Percentiles rank a stretch among this genome's conserved stretches.
phyloP scores from a whole-genome alignment of 345 rosid species.

The Carallia pectinifolia region DNA sequence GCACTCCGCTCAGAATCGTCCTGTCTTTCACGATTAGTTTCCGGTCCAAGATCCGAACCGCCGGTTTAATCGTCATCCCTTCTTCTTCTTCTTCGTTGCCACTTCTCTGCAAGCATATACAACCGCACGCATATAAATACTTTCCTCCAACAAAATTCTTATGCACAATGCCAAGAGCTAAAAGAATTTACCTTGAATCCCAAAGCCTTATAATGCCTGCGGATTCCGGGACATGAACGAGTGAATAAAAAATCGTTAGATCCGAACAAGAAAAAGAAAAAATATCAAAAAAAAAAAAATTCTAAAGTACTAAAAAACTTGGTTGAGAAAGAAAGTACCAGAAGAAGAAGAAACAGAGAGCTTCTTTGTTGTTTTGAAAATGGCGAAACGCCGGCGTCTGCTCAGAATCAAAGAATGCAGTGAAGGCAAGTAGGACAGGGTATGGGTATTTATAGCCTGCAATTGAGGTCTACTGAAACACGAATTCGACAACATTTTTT shows the following conservation, averaged over 20 bases:
- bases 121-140: neutral
- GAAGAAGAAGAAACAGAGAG: conserved; percentile 22
- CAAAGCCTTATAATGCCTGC: conserved; percentile 36
- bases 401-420: conserved; percentile 8
- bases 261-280: neutral
- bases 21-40: conserved; percentile 64
- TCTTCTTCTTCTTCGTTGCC: conserved; percentile 9
- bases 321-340: conserved; percentile 15
- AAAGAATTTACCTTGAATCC: conserved; percentile 46
- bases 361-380: conserved; percentile 18
- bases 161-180: neutral
- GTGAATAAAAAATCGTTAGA: conserved; percentile 24
- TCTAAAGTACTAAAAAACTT: conserved; percentile 3
- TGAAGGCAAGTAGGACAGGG: conserved; percentile 24
- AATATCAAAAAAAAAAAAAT: neutral
- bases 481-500: conserved; percentile 41
- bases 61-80: conserved; percentile 81
- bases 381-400: neutral
- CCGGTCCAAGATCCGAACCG: conserved; percentile 59
- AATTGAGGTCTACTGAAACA: conserved; percentile 27
- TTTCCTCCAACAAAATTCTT: no score
- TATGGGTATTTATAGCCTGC: conserved; percentile 49
- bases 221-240: conserved; percentile 41
- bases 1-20: conserved; percentile 58
- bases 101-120: conserved; percentile 38